Base-by-base conservation (phyloP, 805 yeast genomes). In the Sungouiella blattae region DNA sequence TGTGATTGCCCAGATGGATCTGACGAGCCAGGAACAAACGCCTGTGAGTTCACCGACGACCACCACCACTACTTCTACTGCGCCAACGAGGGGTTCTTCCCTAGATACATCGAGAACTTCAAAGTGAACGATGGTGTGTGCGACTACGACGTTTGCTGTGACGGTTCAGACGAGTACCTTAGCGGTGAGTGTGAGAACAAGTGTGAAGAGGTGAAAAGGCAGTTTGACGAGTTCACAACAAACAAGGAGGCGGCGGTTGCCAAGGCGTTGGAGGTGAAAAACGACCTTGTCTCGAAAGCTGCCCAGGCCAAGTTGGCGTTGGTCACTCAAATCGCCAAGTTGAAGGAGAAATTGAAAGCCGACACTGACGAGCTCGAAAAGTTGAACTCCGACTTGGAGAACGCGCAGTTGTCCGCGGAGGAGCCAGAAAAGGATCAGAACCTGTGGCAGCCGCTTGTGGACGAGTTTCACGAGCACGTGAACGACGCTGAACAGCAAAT, bases 1-100 rank as follows among this genome's bases (percentile, higher is more conserved):
- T 91, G 98, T 61, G 98, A 93, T 53, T 91, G 98, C 64, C 97
- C 97, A 0, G 98, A 93, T 62, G 98, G 98, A 0, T 79, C 89
- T 4, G 98, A 93, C 62, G 98, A 93, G 58, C 96, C 97, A 0
- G 97, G 97, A 0, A 91, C 98, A 1, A 66, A 82, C 26, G 96
- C 96, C 0, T 91, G 98, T 58, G 51, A 58, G 1, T 51, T 35
- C 32, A 43, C 47, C 11, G 58, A 12, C 41, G 60, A 35, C 52
- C 2, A 29, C n/a, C 44, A 42, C 5, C 64, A 11, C 33, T 45
- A 47, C 30, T 89, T 87, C 52, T 88, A 77, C 57, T 91, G 98
- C 61, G 75, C 59, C 6, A 93, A 93, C 52, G 65, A 71, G 32
- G 95, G 96, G 3, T 83, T 77, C 46, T 50, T 70, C 4, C 77